Evolutionary conservation across 257 asterid species (phyloP).

Genomic region (Buddleja alternifolia): DNA sequence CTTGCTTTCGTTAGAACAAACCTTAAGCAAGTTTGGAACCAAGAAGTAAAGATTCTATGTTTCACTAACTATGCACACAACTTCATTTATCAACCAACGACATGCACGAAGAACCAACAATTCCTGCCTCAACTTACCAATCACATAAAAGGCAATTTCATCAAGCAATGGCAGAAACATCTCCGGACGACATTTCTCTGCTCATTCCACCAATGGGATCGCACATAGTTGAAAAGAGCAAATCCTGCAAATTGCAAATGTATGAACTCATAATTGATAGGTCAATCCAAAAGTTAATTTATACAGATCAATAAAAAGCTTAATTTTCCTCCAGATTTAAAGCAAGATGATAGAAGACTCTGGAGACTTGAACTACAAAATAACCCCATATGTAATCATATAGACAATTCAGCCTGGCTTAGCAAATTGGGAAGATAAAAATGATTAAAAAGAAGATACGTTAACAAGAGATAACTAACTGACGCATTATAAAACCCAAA

Average conservation of each 20-base stretch:
- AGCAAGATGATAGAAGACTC: neutral
- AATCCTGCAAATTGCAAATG: slow-evolving; percentile 41
- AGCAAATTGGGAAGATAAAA: neutral
- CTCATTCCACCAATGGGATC: slow-evolving; percentile 30
- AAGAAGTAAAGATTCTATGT: too few relatives aligned
- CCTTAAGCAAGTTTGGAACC: too few relatives aligned
- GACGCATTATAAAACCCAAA: neutral
- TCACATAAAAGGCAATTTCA: slow-evolving; percentile 20
- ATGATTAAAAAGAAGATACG: neutral
- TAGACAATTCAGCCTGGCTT: neutral
- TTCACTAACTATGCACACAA: slow-evolving; percentile 40
- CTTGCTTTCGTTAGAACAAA: too few relatives aligned
- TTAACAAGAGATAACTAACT: neutral
- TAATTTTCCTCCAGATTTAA: neutral
- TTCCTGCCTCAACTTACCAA: slow-evolving; percentile 28
- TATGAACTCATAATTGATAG: slow-evolving; percentile 17
- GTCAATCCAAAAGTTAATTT: neutral
- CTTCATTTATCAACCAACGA: slow-evolving; percentile 35
- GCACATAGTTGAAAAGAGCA: slow-evolving; percentile 28
- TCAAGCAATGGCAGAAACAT: slow-evolving; percentile 22
- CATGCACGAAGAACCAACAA: slow-evolving; percentile 26
- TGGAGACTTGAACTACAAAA: neutral
- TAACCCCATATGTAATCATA: neutral
- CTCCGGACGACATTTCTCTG: slow-evolving; percentile 26
- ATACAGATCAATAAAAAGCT: neutral